These are phyloP conservation scores for Trichoderma gracile DNA, from an alignment of 2,329 filamentous ascomycete genomes.

Conservation along the genomic window DNA sequence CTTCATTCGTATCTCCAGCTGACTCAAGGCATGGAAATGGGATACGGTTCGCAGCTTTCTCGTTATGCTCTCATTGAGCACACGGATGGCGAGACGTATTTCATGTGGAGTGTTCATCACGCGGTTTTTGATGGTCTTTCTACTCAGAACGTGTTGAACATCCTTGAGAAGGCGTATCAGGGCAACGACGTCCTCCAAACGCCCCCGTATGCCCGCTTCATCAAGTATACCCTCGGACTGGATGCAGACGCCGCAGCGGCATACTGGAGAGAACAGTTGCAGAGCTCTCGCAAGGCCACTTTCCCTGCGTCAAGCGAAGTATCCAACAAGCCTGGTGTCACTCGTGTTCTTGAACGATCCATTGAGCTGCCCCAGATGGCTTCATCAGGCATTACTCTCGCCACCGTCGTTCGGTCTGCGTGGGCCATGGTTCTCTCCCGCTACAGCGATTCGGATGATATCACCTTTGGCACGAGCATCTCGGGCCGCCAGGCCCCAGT, in stretches of 20 bases:
- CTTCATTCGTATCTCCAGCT: neutral
- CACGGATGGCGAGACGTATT: slow-evolving; percentile 1
- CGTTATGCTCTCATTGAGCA: slow-evolving; percentile 7
- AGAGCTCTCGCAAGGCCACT: neutral
- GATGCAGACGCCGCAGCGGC: neutral
- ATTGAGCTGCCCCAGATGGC: neutral
- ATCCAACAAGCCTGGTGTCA: neutral
- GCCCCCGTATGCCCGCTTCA: slow-evolving; percentile 9
- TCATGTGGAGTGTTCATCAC: slow-evolving; percentile 25
- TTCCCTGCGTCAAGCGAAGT: neutral
- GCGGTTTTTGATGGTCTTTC: slow-evolving; percentile 30
- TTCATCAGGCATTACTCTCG: slow-evolving; percentile 25
- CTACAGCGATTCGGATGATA: slow-evolving; percentile 36
- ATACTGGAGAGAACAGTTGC: slow-evolving; percentile 17
- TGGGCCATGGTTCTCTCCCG: slow-evolving; percentile 40
- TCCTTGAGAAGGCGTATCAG: neutral
- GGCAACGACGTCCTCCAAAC: neutral
- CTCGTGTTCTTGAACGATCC: neutral
- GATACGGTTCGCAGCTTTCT: slow-evolving; percentile 5
- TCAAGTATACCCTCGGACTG: slow-evolving; percentile 7
- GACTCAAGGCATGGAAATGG: neutral
- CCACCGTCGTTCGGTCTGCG: slow-evolving; percentile 33
- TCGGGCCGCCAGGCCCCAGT: slow-evolving; percentile 30
- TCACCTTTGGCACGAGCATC: slow-evolving; percentile 28
- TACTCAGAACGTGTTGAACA: neutral